These are phyloP conservation scores for Rhodotorula toruloides DNA, from an alignment of 768 basidiomycete genomes.

Conservation along the genomic window DNA sequence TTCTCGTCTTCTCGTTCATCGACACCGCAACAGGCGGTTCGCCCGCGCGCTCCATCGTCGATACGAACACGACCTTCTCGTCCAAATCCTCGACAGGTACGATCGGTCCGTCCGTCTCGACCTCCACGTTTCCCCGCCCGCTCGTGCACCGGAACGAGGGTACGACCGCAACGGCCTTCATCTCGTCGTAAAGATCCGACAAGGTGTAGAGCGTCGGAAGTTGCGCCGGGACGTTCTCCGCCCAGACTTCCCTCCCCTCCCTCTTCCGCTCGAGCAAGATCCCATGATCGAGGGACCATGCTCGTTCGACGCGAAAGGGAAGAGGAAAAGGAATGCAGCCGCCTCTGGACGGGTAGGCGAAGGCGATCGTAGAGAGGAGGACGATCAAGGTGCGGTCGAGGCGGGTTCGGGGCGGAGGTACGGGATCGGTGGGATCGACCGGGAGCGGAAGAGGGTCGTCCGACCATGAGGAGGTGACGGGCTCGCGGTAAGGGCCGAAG, in stretches of 20 bases:
- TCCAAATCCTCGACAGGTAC: not conserved
- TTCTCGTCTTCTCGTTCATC: not conserved
- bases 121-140: too few relatives aligned
- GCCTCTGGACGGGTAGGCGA: constrained; percentile 12
- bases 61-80: constrained; percentile 23
- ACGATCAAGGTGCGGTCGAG: constrained; percentile 8
- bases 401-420: not conserved
- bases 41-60: not conserved
- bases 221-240: not conserved
- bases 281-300: constrained; percentile 3
- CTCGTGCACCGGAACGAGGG: not conserved
- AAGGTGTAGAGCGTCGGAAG: not conserved
- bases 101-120: not conserved
- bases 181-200: not conserved
- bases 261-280: constrained; percentile 17
- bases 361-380: constrained; percentile 24
- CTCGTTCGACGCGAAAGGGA: constrained; percentile 18
- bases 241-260: constrained; percentile 1
- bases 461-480: constrained; percentile 3
- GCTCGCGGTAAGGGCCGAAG: constrained; percentile 15
- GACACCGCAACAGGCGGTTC: constrained; percentile 15
- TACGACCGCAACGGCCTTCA: not conserved
- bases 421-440: not conserved
- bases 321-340: constrained; percentile 21
- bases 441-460: constrained; percentile 26